phyloP scores from a whole-genome alignment of 352 stramenopile genomes.

The Bremia lactucae region DNA sequence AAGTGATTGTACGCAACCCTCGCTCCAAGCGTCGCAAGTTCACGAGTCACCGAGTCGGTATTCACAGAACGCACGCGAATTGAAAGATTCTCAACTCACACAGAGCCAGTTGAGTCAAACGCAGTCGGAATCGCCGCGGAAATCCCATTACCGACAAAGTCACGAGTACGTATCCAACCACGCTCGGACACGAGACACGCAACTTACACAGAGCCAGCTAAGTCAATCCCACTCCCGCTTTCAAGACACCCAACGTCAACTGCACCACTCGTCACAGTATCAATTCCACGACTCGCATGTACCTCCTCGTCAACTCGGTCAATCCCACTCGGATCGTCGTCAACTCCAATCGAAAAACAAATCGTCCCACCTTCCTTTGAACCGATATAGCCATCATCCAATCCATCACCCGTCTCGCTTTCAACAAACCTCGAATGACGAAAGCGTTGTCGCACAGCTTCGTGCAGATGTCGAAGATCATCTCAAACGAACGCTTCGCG shows the following conservation, averaged over 20 bases:
- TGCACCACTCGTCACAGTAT: slow-evolving; percentile 2
- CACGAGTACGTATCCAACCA: too few relatives aligned
- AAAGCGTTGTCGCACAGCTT: slow-evolving; percentile 16
- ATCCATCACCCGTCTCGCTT: slow-evolving; percentile 10
- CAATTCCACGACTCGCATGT: slow-evolving; percentile 3
- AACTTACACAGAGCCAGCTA: slow-evolving; percentile 8
- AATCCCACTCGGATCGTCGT: background rate
- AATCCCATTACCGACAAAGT: too few relatives aligned
- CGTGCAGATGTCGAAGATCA: slow-evolving; percentile 22
- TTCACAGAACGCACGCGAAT: background rate
- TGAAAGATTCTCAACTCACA: slow-evolving; percentile 3
- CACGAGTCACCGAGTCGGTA: slow-evolving; percentile 3
- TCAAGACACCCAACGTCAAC: slow-evolving; percentile 5
- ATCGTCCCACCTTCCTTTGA: slow-evolving; percentile 6
- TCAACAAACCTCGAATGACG: slow-evolving; percentile 13
- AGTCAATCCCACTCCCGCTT: slow-evolving; percentile 6
- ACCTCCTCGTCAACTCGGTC: slow-evolving; percentile 4
- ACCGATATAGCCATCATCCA: slow-evolving; percentile 5
- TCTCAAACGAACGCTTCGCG: slow-evolving; percentile 17
- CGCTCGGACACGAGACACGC: too few relatives aligned
- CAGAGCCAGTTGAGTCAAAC: slow-evolving; percentile 8
- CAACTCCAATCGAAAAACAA: slow-evolving; percentile 1
- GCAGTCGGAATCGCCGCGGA: too few relatives aligned
- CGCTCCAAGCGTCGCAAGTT: slow-evolving; percentile 8
- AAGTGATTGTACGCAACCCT: slow-evolving; percentile 6